A percentile compares a stretch with the other conserved stretches of the same genome.
Evolutionary conservation across 768 basidiomycete species (phyloP).

Genomic region (Kwoniella heveanensis): DNA sequence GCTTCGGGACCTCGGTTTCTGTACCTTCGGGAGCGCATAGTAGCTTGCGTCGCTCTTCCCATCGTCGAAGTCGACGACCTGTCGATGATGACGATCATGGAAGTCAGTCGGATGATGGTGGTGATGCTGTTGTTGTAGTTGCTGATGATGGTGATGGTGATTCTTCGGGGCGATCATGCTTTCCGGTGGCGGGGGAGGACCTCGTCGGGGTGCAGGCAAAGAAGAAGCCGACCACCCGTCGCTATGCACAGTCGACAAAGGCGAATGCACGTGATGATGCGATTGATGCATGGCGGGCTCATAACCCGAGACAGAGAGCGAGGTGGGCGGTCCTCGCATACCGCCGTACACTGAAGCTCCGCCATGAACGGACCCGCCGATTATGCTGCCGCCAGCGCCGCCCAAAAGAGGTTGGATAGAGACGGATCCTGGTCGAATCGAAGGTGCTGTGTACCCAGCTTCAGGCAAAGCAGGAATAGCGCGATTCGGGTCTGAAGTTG

Average conservation of each 20-base stretch:
- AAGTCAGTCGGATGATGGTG: constrained; percentile 10
- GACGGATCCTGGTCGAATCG: constrained; percentile 21
- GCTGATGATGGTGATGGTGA: constrained; percentile 6
- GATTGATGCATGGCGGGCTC: constrained; percentile 4
- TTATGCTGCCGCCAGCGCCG: constrained; percentile 4
- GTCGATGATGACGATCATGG: constrained; percentile 8
- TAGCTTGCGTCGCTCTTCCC: constrained; percentile 27
- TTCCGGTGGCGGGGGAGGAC: constrained; percentile 14
- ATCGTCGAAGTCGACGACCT: constrained; percentile 12
- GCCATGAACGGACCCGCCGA: constrained; percentile 16
- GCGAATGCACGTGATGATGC: constrained; percentile 19
- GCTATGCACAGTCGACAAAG: constrained; percentile 14
- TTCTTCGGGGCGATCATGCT: constrained; percentile 17
- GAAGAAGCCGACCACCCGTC: constrained; percentile 22
- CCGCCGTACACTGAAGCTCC: constrained; percentile 13
- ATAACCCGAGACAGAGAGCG: constrained; percentile 1
- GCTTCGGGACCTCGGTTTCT: constrained; percentile 9
- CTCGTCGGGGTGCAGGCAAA: constrained; percentile 32
- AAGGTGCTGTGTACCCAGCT: constrained; percentile 44
- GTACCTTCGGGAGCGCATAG: constrained; percentile 22
- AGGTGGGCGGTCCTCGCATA: background rate
- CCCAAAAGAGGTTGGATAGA: constrained; percentile 10
- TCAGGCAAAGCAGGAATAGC: constrained; percentile 47
- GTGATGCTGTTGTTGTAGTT: constrained; percentile 7
- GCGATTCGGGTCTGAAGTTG: constrained; percentile 37